Evolutionary conservation across 2,329 filamentous ascomycete genomes (phyloP).

Genomic region (Ophiostoma angusticollis): DNA sequence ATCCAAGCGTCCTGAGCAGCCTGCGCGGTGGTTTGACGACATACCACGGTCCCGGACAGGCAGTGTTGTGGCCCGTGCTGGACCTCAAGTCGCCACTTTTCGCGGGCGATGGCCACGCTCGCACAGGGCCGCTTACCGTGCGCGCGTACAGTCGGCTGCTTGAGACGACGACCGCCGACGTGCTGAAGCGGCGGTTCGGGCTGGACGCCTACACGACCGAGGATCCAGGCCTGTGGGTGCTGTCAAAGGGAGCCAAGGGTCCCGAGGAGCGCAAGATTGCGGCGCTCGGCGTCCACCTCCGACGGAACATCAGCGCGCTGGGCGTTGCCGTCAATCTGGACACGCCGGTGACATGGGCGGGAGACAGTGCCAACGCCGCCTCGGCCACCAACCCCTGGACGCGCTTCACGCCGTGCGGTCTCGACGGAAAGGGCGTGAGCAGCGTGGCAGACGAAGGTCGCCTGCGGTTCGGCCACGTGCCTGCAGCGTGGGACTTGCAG

Average conservation of each 20-base stretch:
- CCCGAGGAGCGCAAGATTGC: conserved; percentile 59
- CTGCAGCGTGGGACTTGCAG: conserved; percentile 9
- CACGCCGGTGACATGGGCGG: conserved; percentile 35
- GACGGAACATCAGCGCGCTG: conserved; percentile 70
- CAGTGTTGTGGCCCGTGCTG: conserved; percentile 86
- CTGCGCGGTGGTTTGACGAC: conserved; percentile 84
- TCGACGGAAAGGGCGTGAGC: conserved; percentile 69
- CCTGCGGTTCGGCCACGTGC: conserved; percentile 9
- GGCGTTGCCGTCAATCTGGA: conserved; percentile 72
- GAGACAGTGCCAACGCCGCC: neutral
- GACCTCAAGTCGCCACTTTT: conserved; percentile 47
- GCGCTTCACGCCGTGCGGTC: conserved; percentile 80
- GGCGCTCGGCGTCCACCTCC: conserved; percentile 81
- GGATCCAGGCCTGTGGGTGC: conserved; percentile 78
- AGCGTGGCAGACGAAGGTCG: conserved; percentile 47
- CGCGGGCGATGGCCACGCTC: conserved; percentile 24
- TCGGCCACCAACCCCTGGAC: conserved; percentile 42
- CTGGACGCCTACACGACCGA: conserved; percentile 52
- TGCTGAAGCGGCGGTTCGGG: conserved; percentile 43
- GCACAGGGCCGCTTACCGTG: conserved; percentile 50
- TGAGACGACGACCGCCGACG: conserved; percentile 60
- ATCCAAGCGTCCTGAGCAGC: conserved; percentile 54
- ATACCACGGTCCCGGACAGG: conserved; percentile 87
- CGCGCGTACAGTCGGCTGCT: conserved; percentile 66
- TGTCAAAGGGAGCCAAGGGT: conserved; percentile 1